Percentiles rank a stretch among this genome's conserved stretches.
phyloP scores from a whole-genome alignment of 306 rosid species.

The Urtica urens region DNA sequence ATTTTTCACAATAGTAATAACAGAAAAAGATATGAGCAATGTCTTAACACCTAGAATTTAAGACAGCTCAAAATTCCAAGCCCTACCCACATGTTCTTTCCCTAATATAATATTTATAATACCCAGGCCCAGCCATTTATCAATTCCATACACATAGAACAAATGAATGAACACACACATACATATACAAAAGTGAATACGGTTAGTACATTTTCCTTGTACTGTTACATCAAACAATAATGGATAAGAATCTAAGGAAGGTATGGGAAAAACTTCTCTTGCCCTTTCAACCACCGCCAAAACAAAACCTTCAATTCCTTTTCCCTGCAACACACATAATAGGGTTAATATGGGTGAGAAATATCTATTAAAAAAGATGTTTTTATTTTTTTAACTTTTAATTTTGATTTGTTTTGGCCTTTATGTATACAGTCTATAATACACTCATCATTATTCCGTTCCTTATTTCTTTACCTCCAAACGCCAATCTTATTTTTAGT shows the following conservation, averaged over 20 bases:
- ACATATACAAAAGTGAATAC: slow-evolving; percentile 4
- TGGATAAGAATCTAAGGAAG: slow-evolving; percentile 33
- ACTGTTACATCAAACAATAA: slow-evolving; percentile 21
- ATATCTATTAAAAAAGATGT: too few relatives aligned
- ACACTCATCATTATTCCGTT: slow-evolving; percentile 5
- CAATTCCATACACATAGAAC: not conserved
- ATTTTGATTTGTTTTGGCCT: slow-evolving; percentile 21
- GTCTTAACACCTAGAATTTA: slow-evolving; percentile 31
- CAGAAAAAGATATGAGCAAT: slow-evolving; percentile 19
- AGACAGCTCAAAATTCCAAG: slow-evolving; percentile 42
- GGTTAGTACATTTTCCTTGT: slow-evolving; percentile 8
- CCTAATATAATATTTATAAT: slow-evolving; percentile 19
- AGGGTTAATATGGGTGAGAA: slow-evolving; percentile 13
- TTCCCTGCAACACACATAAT: slow-evolving; percentile 15
- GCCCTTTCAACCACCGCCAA: slow-evolving; percentile 61
- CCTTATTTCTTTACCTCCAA: slow-evolving; percentile 24
- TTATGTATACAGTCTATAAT: slow-evolving; percentile 24
- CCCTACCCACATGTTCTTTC: slow-evolving; percentile 36
- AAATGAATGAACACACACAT: not conserved
- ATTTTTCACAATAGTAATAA: slow-evolving; percentile 12
- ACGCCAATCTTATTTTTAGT: slow-evolving; percentile 23
- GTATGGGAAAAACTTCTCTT: slow-evolving; percentile 39
- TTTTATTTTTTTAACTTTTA: too few relatives aligned
- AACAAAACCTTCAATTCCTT: slow-evolving; percentile 35
- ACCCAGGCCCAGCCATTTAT: slow-evolving; percentile 13